Percentiles rank a stretch among this genome's conserved stretches.
Conservation (phyloP, 306 rosid species). For the Vigna nakashimae region DNA sequence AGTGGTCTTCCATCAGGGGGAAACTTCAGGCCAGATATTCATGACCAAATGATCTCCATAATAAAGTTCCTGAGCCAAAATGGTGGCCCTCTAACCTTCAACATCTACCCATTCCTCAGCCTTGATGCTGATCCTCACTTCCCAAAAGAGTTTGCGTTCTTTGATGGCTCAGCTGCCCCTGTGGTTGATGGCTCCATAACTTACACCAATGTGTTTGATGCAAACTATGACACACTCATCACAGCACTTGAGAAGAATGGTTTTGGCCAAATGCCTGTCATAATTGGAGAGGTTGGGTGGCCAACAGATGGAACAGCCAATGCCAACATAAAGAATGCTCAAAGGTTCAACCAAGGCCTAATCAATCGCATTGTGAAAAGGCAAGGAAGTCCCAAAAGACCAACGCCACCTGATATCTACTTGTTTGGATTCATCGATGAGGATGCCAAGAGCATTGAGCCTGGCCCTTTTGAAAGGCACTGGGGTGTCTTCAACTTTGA, state of each 20-base stretch:
- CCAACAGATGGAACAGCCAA: conserved; percentile 82
- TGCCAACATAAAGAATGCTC: conserved; percentile 67
- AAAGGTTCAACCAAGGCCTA: conserved; percentile 87
- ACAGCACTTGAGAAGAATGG: conserved; percentile 87
- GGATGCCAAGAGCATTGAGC: conserved; percentile 76
- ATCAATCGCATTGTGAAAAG: conserved; percentile 52
- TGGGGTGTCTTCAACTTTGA: conserved; percentile 91
- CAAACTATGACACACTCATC: conserved; percentile 89
- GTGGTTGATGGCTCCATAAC: conserved; percentile 80
- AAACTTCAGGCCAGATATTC: conserved; percentile 78
- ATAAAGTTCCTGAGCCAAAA: conserved; percentile 74
- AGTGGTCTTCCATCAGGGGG: conserved; percentile 85
- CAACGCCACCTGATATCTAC: conserved; percentile 71
- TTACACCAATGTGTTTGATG: conserved; percentile 90
- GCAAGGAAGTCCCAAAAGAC: conserved; percentile 79
- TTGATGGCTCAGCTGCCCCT: conserved; percentile 75
- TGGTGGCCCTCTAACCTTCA: conserved; percentile 70
- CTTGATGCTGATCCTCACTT: conserved; percentile 89
- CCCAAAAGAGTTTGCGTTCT: conserved; percentile 91
- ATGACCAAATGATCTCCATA: conserved; percentile 63
- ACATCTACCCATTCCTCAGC: conserved; percentile 97
- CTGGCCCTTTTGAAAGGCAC: conserved; percentile 92
- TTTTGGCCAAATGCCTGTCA: conserved; percentile 72
- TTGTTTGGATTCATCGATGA: conserved; percentile 79
- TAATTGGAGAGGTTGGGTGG: conserved; percentile 96